phyloP scores from a whole-genome alignment of 192 early-diverging fungal species.

The Coemansia sp. region DNA sequence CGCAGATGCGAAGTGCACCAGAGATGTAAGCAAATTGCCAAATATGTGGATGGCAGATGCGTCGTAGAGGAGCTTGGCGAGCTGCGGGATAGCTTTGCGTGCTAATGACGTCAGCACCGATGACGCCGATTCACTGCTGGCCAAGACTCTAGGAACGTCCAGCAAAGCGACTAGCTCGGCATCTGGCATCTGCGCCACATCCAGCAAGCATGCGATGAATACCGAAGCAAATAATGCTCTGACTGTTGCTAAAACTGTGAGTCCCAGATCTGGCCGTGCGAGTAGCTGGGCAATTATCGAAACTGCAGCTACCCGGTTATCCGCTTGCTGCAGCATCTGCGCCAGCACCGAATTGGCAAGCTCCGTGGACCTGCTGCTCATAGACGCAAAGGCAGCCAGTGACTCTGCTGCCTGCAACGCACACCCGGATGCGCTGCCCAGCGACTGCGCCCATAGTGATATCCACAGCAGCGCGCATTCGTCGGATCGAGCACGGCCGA shows the following conservation, averaged over 20 bases:
- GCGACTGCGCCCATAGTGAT: conserved; percentile 21
- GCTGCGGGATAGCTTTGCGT: conserved; percentile 8
- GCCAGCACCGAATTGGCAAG: conserved; percentile 4
- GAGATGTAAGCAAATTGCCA: background rate
- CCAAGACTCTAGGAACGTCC: background rate
- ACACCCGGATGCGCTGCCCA: background rate
- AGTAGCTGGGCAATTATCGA: conserved; percentile 10
- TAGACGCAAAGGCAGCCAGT: conserved; percentile 4
- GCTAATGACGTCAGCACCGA: background rate
- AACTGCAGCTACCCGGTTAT: background rate
- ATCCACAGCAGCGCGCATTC: conserved; percentile 15
- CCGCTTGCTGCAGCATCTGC: background rate
- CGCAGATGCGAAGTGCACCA: conserved; percentile 11
- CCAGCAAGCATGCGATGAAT: background rate
- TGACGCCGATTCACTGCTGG: background rate
- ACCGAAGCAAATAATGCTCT: background rate
- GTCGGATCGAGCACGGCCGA: background rate
- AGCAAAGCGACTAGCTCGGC: background rate
- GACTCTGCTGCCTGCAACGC: background rate
- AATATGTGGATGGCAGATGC: background rate
- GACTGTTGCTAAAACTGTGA: conserved; percentile 2
- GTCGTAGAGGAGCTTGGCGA: conserved; percentile 7
- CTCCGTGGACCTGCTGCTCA: background rate
- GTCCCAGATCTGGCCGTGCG: background rate
- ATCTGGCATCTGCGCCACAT: background rate